Evolutionary conservation across 2,329 filamentous ascomycete species (phyloP).

Genomic region (Coccinonectria pachysandricola): DNA sequence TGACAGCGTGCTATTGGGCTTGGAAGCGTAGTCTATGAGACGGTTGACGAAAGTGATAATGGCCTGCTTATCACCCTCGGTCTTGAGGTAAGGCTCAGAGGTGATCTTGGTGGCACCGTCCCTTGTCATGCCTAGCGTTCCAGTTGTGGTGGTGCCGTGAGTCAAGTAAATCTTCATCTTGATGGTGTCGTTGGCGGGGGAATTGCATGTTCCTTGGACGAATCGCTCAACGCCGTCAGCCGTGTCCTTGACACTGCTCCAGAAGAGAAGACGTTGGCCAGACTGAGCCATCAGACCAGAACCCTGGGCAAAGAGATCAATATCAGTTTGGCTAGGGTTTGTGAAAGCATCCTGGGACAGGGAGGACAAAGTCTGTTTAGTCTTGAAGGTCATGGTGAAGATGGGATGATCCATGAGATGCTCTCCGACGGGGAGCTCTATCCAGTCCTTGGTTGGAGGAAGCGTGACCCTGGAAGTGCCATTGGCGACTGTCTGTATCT

Average conservation of each 20-base stretch:
- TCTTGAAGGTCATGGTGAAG: slow-evolving; percentile 26
- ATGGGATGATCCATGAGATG: slow-evolving; percentile 48
- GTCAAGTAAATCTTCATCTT: slow-evolving; percentile 40
- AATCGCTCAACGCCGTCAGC: slow-evolving; percentile 28
- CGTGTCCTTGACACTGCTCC: slow-evolving; percentile 31
- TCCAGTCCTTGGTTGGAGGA: slow-evolving; percentile 41
- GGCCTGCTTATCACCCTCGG: slow-evolving; percentile 26
- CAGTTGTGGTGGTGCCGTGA: slow-evolving; percentile 37
- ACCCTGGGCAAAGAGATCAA: slow-evolving; percentile 25
- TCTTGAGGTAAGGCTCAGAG: slow-evolving; percentile 26
- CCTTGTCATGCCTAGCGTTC: slow-evolving; percentile 31
- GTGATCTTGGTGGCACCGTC: slow-evolving; percentile 31
- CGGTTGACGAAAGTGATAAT: slow-evolving; percentile 41
- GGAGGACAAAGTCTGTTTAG: slow-evolving; percentile 31
- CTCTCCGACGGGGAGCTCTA: slow-evolving; percentile 47
- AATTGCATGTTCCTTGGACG: slow-evolving; percentile 36
- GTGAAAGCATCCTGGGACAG: slow-evolving; percentile 13
- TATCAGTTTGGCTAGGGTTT: slow-evolving; percentile 15
- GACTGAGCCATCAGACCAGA: slow-evolving; percentile 33
- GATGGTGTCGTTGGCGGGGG: slow-evolving; percentile 30
- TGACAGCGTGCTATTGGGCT: slow-evolving; percentile 45
- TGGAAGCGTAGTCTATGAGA: slow-evolving; percentile 54
- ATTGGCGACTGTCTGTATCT: slow-evolving; percentile 41
- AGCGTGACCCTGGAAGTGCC: slow-evolving; percentile 42
- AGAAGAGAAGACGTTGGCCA: slow-evolving; percentile 37